Evolutionary conservation across 1,284 basidiomycete genomes (phyloP).

Genomic region (Volvariella surrecta): DNA sequence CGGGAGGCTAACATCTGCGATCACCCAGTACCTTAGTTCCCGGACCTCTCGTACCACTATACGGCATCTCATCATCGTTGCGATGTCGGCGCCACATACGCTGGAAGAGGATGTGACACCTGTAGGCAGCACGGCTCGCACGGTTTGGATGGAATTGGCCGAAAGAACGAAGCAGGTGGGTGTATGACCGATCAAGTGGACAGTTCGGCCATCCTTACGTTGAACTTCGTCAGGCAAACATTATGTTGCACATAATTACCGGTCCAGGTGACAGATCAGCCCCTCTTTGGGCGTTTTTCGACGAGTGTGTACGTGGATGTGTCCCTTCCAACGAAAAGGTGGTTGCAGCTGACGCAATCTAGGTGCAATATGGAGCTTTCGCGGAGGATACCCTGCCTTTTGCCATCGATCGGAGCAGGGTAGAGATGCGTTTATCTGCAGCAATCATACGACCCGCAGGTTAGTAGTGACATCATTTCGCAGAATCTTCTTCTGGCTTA

Average conservation of each 20-base stretch:
- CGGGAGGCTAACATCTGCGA: no score
- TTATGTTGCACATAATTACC: no score
- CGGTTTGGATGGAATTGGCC: conserved; percentile 32
- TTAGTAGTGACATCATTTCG: conserved; percentile 9
- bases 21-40: no score
- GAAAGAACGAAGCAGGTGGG: conserved; percentile 40
- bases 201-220: no score
- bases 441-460: conserved; percentile 9
- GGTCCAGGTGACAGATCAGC: no score
- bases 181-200: background rate
- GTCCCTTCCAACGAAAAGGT: no score
- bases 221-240: no score
- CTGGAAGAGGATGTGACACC: conserved; percentile 12
- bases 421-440: conserved; percentile 24
- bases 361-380: no score
- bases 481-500: background rate
- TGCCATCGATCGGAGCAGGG: conserved; percentile 17
- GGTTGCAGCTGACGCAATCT: no score
- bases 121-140: conserved; percentile 11
- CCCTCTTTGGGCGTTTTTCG: no score
- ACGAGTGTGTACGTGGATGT: no score
- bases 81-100: conserved; percentile 35
- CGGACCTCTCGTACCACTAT: conserved; percentile 16
- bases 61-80: conserved; percentile 50
- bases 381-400: conserved; percentile 26